Evolutionary conservation across 352 stramenopile species (phyloP).

Genomic region (Globisporangium iwayamae): DNA sequence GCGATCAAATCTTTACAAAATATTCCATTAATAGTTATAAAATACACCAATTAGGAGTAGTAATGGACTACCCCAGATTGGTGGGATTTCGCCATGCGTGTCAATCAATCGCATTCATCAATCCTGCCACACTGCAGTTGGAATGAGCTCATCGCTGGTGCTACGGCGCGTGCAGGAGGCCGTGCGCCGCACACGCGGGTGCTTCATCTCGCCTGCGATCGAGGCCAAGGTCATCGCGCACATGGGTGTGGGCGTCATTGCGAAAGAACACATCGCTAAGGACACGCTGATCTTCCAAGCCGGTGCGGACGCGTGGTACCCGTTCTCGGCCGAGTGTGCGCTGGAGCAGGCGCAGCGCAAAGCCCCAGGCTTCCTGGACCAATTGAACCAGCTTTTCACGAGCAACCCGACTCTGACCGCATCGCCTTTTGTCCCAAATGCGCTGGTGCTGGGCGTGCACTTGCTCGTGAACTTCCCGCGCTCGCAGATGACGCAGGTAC

Average conservation of each 20-base stretch:
- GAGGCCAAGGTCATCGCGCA: conserved; percentile 39
- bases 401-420: conserved; percentile 26
- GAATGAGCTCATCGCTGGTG: conserved; percentile 12
- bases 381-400: conserved; percentile 47
- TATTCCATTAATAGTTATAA: no score
- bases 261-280: conserved; percentile 45
- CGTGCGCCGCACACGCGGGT: conserved; percentile 46
- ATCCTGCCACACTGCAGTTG: conserved; percentile 9
- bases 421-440: conserved; percentile 56
- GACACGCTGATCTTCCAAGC: conserved; percentile 66
- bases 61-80: not conserved
- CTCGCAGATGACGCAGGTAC: conserved; percentile 20
- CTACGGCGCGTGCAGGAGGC: conserved; percentile 50
- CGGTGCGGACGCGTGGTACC: conserved; percentile 50
- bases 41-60: not conserved
- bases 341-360: conserved; percentile 56
- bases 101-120: not conserved
- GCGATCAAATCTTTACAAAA: no score
- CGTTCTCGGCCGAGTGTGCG: conserved; percentile 72
- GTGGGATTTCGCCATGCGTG: not conserved
- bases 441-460: conserved; percentile 63
- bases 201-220: conserved; percentile 49
- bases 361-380: conserved; percentile 56
- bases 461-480: conserved; percentile 56
- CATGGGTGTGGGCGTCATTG: conserved; percentile 71